Percentiles rank a stretch among this genome's conserved stretches.
These are phyloP conservation scores for Mucor velutinosus DNA, from an alignment of 371 early-diverging fungal genomes.

Conservation along the genomic window DNA sequence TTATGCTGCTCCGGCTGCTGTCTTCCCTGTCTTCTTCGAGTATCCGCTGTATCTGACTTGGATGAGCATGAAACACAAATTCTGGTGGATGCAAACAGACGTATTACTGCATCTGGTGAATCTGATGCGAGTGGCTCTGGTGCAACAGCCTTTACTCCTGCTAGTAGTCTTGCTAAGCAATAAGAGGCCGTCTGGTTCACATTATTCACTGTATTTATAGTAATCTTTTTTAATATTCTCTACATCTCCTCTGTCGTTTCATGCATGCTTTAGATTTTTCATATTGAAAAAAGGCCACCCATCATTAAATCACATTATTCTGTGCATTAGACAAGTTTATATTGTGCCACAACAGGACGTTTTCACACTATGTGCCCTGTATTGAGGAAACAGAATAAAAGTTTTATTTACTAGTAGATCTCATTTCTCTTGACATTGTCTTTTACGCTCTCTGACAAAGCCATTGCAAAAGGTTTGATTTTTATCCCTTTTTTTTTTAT, in stretches of 20 bases:
- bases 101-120: constrained; percentile 32
- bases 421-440: too few species aligned
- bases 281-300: background rate
- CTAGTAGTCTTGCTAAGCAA: background rate
- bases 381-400: too few species aligned
- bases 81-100: constrained; percentile 28
- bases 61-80: constrained; percentile 29
- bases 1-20: constrained; percentile 79
- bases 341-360: background rate
- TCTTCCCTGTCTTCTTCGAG: constrained; percentile 62
- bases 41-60: constrained; percentile 33
- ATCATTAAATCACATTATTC: background rate
- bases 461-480: too few species aligned
- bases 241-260: background rate
- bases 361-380: background rate
- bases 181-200: background rate
- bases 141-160: background rate
- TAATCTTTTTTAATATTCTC: background rate
- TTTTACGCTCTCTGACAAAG: too few species aligned
- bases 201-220: background rate
- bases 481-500: background rate
- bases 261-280: background rate
- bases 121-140: background rate
- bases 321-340: background rate
- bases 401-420: too few species aligned